phyloP scores from a whole-genome alignment of 306 rosid species.

The Dryas alaskensis region DNA sequence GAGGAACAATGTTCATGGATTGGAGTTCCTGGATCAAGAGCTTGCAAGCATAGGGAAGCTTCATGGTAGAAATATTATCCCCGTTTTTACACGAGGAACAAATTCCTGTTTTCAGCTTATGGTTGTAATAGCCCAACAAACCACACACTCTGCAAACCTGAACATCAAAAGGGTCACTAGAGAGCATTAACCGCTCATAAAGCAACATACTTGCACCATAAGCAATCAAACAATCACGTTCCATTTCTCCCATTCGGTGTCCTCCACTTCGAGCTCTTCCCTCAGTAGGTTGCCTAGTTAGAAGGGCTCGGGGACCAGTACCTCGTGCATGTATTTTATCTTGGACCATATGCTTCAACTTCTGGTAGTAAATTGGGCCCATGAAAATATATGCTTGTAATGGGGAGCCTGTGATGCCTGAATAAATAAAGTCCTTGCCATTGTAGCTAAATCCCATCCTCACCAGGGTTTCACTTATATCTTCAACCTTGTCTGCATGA shows the following conservation, averaged over 20 bases:
- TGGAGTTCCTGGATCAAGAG: constrained; percentile 96
- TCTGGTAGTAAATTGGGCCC: constrained; percentile 99
- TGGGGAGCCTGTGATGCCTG: constrained; percentile 96
- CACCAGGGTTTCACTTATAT: constrained; percentile 86
- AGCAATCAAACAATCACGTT: constrained; percentile 81
- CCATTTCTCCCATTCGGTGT: constrained; percentile 94
- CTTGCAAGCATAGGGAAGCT: constrained; percentile 94
- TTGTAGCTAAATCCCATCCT: constrained; percentile 76
- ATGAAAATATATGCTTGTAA: constrained; percentile 95
- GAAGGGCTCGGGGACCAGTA: constrained; percentile 55
- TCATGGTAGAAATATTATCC: constrained; percentile 71
- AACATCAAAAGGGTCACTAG: constrained; percentile 84
- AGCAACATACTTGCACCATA: constrained; percentile 95
- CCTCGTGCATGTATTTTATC: constrained; percentile 98
- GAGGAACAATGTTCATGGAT: constrained; percentile 88
- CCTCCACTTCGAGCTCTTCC: constrained; percentile 94
- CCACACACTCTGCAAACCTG: constrained; percentile 90
- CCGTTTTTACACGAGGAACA: constrained; percentile 90
- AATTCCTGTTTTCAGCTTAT: constrained; percentile 66
- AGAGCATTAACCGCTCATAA: constrained; percentile 75
- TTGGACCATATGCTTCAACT: constrained; percentile 92
- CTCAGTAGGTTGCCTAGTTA: constrained; percentile 89
- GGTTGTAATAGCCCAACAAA: constrained; percentile 82
- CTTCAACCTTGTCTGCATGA: constrained; percentile 97
- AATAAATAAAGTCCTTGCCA: constrained; percentile 88